Evolutionary conservation across 495 filamentous ascomycete genomes (phyloP).

Genomic region (Penicillium canescens): DNA sequence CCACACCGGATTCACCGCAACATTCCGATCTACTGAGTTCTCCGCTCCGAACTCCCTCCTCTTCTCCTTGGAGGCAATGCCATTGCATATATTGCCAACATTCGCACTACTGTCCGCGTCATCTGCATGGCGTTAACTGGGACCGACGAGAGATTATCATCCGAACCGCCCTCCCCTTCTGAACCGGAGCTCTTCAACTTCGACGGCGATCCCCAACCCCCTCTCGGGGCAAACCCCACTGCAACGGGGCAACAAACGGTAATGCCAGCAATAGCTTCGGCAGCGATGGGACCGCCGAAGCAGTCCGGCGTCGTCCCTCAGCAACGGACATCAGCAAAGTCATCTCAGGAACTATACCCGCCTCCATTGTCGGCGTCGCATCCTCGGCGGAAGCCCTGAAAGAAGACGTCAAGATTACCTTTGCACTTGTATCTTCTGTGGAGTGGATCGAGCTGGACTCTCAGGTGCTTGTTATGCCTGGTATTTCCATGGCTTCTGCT

Average conservation of each 20-base stretch:
- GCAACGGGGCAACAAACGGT: neutral
- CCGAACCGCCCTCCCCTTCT: conserved; percentile 29
- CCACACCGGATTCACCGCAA: conserved; percentile 48
- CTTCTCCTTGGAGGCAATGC: conserved; percentile 62
- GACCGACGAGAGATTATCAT: conserved; percentile 26
- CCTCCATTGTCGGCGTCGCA: conserved; percentile 1
- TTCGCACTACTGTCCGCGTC: conserved; percentile 78
- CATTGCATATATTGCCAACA: conserved; percentile 81
- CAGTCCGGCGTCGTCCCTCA: conserved; percentile 7
- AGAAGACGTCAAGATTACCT: conserved; percentile 62
- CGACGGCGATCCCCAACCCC: conserved; percentile 55
- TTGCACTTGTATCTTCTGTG: conserved; percentile 71
- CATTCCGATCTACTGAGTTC: conserved; percentile 44
- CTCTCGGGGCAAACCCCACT: conserved; percentile 19
- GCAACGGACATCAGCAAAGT: conserved; percentile 28
- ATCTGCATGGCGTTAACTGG: conserved; percentile 49
- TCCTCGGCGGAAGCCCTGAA: conserved; percentile 21
- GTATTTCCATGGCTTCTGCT: conserved; percentile 38
- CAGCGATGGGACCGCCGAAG: neutral
- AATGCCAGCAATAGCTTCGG: neutral
- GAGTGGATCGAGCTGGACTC: conserved; percentile 87
- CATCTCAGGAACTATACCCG: conserved; percentile 9
- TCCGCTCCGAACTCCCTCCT: conserved; percentile 39
- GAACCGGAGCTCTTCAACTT: conserved; percentile 66
- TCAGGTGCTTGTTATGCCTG: conserved; percentile 75